Conservation (phyloP, 2,329 filamentous ascomycete species). For the Botrytis tulipae region DNA sequence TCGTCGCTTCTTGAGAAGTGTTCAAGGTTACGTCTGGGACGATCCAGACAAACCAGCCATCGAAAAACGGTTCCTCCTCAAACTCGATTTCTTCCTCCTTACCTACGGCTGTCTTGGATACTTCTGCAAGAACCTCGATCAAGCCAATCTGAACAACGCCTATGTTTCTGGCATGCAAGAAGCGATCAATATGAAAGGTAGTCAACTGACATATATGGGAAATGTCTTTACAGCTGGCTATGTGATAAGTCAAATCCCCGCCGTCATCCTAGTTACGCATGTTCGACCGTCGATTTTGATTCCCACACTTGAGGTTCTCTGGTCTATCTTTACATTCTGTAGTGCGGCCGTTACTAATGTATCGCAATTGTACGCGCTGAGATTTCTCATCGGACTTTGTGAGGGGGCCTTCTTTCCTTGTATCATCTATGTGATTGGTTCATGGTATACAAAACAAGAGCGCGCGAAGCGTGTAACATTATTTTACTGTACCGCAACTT, state of each 20-base stretch:
- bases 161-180: slow-evolving; percentile 49
- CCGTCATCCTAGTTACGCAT: slow-evolving; percentile 29
- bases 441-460: slow-evolving; percentile 46
- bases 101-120: slow-evolving; percentile 46
- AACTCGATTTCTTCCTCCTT: slow-evolving; percentile 51
- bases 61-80: slow-evolving; percentile 48
- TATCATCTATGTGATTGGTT: slow-evolving; percentile 45
- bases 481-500: slow-evolving; percentile 52
- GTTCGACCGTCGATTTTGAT: slow-evolving; percentile 33
- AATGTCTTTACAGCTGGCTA: slow-evolving; percentile 51
- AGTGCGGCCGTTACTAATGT: slow-evolving; percentile 35
- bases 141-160: slow-evolving; percentile 40
- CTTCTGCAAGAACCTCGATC: slow-evolving; percentile 47
- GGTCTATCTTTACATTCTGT: slow-evolving; percentile 33
- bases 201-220: slow-evolving; percentile 53
- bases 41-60: slow-evolving; percentile 37
- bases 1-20: slow-evolving; percentile 22
- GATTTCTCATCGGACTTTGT: slow-evolving; percentile 46
- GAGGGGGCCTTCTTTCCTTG: slow-evolving; percentile 31
- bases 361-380: slow-evolving; percentile 43
- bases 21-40: slow-evolving; percentile 37
- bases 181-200: slow-evolving; percentile 49
- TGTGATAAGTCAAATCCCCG: slow-evolving; percentile 31
- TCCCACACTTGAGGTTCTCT: slow-evolving; percentile 29
- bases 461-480: slow-evolving; percentile 55